Conservation (phyloP, 768 basidiomycete genomes). For the Agaricus subrufescens region DNA sequence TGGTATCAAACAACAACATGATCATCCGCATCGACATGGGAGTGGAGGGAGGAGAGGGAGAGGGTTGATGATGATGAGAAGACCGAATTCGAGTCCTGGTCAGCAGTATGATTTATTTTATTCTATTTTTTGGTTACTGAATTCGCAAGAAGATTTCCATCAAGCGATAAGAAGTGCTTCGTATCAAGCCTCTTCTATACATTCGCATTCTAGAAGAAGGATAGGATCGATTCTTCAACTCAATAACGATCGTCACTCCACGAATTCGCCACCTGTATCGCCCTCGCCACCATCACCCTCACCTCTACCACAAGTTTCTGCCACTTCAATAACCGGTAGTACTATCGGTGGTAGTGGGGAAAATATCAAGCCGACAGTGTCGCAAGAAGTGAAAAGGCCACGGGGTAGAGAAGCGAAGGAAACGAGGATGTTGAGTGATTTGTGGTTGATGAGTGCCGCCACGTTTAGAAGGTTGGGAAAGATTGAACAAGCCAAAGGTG, state of each 20-base stretch:
- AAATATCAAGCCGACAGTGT: conserved; percentile 18
- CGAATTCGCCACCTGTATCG: conserved; percentile 33
- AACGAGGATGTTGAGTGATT: conserved; percentile 67
- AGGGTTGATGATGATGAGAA: conserved; percentile 30
- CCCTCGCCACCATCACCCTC: conserved; percentile 43
- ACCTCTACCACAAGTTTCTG: conserved; percentile 10
- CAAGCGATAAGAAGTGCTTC: conserved; percentile 53
- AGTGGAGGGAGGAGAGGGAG: too few relatives aligned
- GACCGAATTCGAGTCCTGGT: conserved; percentile 72
- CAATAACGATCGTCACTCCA: conserved; percentile 27
- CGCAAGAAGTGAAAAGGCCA: conserved; percentile 27
- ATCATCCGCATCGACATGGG: background rate
- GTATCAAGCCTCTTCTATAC: conserved; percentile 79
- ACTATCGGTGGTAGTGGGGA: too few relatives aligned
- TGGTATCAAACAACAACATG: conserved; percentile 26
- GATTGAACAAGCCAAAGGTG: conserved; percentile 83
- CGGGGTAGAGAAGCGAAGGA: conserved; percentile 50
- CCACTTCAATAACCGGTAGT: conserved; percentile 16
- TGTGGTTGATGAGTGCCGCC: conserved; percentile 94
- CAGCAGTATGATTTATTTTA: conserved; percentile 9
- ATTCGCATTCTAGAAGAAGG: conserved; percentile 55
- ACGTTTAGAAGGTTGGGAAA: conserved; percentile 89
- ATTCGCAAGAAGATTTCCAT: conserved; percentile 53
- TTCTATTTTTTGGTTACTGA: background rate
- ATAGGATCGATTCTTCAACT: conserved; percentile 44